Evolutionary conservation across 164 flowering plant genomes (phyloP), one percentile per base, ranked within the genome.

Genomic region (Berberis vulgaris): DNA sequence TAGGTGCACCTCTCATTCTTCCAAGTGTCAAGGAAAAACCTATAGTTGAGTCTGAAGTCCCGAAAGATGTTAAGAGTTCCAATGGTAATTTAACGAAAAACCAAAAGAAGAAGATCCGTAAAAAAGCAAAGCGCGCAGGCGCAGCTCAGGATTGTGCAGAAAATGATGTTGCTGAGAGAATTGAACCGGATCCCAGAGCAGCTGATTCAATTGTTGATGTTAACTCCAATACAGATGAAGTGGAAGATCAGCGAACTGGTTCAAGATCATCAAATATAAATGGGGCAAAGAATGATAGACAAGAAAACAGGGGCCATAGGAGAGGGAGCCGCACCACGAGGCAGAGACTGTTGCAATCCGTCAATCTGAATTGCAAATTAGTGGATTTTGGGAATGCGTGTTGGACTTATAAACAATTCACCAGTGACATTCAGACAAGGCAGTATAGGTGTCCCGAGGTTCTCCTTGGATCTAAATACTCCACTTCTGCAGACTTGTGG

Each of bases 301-400:
- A 68, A 45, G 79, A 64, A 59, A 72, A 63, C 52, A 78, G 73
- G 56, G 70, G 75, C 38, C 74, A 67, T 61, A 78, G 79, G 74
- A 82, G 88, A 70, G 86, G 85, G 10, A 89, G 89, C 64, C 77
- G 79, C 1, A 73, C 88, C 5, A 71, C 80, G 43, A 83, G 88
- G 76, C 78, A 84, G 75, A 89, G 83, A 69, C 80, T 91, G 38
- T 67, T 87, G 74, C 79, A 72, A 13, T 82, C 83, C 5, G 77
- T 82, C 61, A 88, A 91, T 42, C 75, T 81, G 1, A 84, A 79
- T 56, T 91, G 98, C 71, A 91, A 91, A 74, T 75, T 91, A 76
- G 96, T 91, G 72, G 98, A 91, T 71, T 89, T 91, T 77, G 98
- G 98, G 49, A 91, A 89, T 83, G 95, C 98, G 38, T 91, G 98